Evolutionary conservation across 139 green algal species (phyloP), one percentile per base, ranked within the genome.

Genomic region (Micractinium conductrix): DNA sequence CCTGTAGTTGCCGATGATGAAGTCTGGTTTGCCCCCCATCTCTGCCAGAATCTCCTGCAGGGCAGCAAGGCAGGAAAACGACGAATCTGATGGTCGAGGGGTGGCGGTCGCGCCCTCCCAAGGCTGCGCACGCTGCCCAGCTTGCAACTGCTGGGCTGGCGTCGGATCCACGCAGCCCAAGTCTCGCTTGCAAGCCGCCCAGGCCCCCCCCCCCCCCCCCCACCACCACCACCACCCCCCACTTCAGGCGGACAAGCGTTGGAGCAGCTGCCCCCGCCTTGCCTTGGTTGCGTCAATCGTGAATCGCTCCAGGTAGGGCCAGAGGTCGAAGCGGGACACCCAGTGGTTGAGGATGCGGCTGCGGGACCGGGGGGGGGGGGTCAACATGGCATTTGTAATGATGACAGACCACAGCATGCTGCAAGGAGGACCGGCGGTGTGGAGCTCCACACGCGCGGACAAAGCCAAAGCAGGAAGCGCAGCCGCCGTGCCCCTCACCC

Each of bases 1-100:
- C 87, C 78, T 94, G 90, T 97, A 97, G 88, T 97, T 95, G 76
- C 94, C 94, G 21, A 97, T 94, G 82, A 97, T 91, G n/a, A 97
- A 88, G 63, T 96, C 89, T 2, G 94, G 94, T 71, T 92, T 89
- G n/a, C 84, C 90, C 8, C 89, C 87, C 76, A 96, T 86, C 84
- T 94, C 88, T 5, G 83, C 87, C 55, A 92, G 73, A 16, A 95
- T 74, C 80, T 95, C n/a, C 93, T 78, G 70, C 42, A 14, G 22
- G 28, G 37, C 37, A 33, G 8, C 6, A n/a, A 6, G 8, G n/a
- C 14, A 2, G 63, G 26, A 4, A 28, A 26, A 19, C 21, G 2
- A 69, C 30, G n/a, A n/a, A n/a, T n/a, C n/a, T n/a, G n/a, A n/a
- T n/a, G n/a, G n/a, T n/a, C n/a, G n/a, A n/a, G n/a, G n/a, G n/a